Conservation (phyloP, 345 rosid species). For the Isatis tinctoria region DNA sequence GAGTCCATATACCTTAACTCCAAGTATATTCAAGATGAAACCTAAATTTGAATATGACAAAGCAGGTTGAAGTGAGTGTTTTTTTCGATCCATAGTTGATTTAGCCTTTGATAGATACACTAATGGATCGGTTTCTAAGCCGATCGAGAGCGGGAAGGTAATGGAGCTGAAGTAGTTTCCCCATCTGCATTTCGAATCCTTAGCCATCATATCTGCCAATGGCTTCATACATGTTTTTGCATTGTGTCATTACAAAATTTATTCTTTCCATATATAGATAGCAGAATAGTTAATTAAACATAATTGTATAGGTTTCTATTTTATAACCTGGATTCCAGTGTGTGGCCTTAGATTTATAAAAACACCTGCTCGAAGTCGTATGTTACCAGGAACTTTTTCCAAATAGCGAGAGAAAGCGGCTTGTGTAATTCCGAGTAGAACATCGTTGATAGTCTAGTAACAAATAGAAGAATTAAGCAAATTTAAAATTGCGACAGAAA, state of each 20-base stretch:
- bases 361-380: constrained; percentile 38
- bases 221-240: constrained; percentile 19
- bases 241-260: neutral
- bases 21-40: constrained; percentile 26
- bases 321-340: constrained; percentile 49
- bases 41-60: neutral
- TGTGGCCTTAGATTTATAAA: constrained; percentile 42
- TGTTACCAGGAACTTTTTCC: constrained; percentile 19
- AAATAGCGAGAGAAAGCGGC: constrained; percentile 54
- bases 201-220: constrained; percentile 47
- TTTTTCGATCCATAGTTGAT: constrained; percentile 41
- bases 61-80: constrained; percentile 44
- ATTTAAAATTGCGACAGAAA: too few species aligned
- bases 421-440: constrained; percentile 52
- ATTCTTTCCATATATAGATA: neutral
- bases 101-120: constrained; percentile 41
- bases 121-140: constrained; percentile 36
- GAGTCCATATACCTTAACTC: constrained; percentile 34
- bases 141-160: constrained; percentile 31
- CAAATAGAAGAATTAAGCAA: neutral
- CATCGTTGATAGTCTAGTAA: constrained; percentile 62
- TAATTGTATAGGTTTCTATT: neutral
- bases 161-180: constrained; percentile 47
- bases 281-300: neutral
- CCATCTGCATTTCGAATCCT: constrained; percentile 37